phyloP scores from a whole-genome alignment of 2,329 filamentous ascomycete genomes.

The Ophiosphaerella korrae region DNA sequence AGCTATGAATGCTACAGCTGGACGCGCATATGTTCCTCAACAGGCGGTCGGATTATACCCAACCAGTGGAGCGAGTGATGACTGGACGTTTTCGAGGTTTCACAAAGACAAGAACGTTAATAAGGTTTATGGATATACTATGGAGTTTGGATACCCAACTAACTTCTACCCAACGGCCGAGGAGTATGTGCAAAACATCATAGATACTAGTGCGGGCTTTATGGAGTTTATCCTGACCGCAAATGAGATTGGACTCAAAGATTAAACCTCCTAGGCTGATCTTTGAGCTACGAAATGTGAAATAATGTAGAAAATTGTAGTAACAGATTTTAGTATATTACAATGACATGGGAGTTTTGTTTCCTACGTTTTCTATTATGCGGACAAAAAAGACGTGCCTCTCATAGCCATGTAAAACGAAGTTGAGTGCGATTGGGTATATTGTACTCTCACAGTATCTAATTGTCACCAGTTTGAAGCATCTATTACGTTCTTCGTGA shows the following conservation, averaged over 20 bases:
- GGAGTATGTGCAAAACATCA: conserved; percentile 49
- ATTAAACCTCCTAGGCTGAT: not conserved
- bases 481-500: too few relatives aligned
- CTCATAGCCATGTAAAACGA: too few relatives aligned
- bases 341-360: too few relatives aligned
- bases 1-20: conserved; percentile 44
- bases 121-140: conserved; percentile 49
- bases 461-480: too few relatives aligned
- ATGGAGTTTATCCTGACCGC: conserved; percentile 49
- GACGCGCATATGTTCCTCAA: conserved; percentile 36
- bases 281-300: not conserved
- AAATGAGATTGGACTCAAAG: conserved; percentile 39
- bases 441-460: too few relatives aligned
- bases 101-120: conserved; percentile 43
- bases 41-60: conserved; percentile 48
- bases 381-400: too few relatives aligned
- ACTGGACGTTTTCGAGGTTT: conserved; percentile 46
- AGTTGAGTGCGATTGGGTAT: too few relatives aligned
- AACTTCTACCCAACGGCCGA: conserved; percentile 49
- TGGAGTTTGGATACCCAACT: conserved; percentile 49
- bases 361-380: too few relatives aligned
- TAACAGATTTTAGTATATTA: not conserved
- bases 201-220: conserved; percentile 51
- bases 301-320: not conserved
- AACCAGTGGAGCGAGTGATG: conserved; percentile 45